Percentiles rank a stretch among this genome's conserved stretches.
Conservation (phyloP, 2,329 filamentous ascomycete species). For the Aspergillus floridensis region DNA sequence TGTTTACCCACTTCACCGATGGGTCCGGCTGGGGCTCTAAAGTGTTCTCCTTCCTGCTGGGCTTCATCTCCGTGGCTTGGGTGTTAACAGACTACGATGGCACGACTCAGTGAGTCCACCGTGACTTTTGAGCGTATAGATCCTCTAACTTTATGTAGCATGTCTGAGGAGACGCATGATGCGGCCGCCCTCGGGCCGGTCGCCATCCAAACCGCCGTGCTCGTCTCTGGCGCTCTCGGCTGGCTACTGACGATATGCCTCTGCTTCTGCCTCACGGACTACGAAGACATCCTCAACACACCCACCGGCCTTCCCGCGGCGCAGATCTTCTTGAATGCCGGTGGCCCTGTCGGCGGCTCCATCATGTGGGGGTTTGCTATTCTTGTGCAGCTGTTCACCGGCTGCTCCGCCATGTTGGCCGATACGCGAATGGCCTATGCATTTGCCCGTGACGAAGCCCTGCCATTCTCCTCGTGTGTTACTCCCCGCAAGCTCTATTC, state of each 20-base stretch:
- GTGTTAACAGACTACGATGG: conserved; percentile 70
- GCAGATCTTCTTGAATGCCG: conserved; percentile 60
- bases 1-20: conserved; percentile 61
- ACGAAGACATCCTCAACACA: conserved; percentile 54
- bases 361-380: conserved; percentile 63
- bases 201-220: conserved; percentile 59
- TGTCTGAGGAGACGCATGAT: conserved; percentile 66
- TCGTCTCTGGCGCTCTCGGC: conserved; percentile 59
- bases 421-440: conserved; percentile 63
- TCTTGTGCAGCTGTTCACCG: conserved; percentile 64
- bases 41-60: conserved; percentile 61
- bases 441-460: conserved; percentile 58
- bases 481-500: too few species aligned
- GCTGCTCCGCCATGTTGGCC: conserved; percentile 62
- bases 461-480: conserved; percentile 58
- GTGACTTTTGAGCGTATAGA: neutral
- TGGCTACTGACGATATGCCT: conserved; percentile 63
- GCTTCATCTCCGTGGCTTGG: conserved; percentile 46
- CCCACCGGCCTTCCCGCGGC: conserved; percentile 62
- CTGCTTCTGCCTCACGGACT: conserved; percentile 61
- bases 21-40: conserved; percentile 63
- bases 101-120: conserved; percentile 56
- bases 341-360: conserved; percentile 55
- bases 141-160: conserved; percentile 36
- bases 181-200: conserved; percentile 59